phyloP scores from a whole-genome alignment of 176 grass and related monocot species.

The Eleusine indica region DNA sequence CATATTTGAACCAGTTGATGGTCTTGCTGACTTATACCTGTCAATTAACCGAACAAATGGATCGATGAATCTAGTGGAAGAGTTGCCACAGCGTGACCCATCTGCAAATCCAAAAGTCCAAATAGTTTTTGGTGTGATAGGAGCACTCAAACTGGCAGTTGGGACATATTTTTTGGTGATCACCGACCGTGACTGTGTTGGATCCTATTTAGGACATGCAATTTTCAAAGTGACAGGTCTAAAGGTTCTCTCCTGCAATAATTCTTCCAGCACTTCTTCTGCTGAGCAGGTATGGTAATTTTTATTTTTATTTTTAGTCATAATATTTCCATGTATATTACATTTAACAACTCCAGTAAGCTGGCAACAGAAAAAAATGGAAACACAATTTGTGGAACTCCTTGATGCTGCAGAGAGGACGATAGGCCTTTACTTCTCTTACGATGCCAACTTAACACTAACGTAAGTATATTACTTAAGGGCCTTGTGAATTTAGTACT shows the following conservation, averaged over 20 bases:
- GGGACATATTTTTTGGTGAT: conserved; percentile 87
- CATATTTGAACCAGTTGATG: conserved; percentile 88
- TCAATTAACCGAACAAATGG: conserved; percentile 73
- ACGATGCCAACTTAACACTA: conserved; percentile 90
- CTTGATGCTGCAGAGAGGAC: conserved; percentile 77
- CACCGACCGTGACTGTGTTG: conserved; percentile 81
- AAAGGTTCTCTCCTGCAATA: conserved; percentile 81
- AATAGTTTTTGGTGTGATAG: conserved; percentile 78
- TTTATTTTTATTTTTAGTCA: conserved; percentile 31
- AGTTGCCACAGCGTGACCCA: conserved; percentile 50
- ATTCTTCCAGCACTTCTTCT: conserved; percentile 60
- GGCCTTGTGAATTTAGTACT: conserved; percentile 19
- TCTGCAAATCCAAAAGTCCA: conserved; percentile 58
- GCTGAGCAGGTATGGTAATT: conserved; percentile 58
- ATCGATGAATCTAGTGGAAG: conserved; percentile 72
- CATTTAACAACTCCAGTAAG: conserved; percentile 20
- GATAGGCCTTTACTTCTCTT: conserved; percentile 88
- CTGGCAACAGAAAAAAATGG: conserved; percentile 86
- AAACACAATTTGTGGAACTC: conserved; percentile 71
- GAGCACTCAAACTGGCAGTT: conserved; percentile 88
- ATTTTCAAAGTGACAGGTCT: conserved; percentile 89
- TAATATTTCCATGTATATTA: conserved; percentile 24
- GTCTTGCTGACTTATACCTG: conserved; percentile 70
- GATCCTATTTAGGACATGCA: conserved; percentile 81
- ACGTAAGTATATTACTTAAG: conserved; percentile 43